Percentiles rank a stretch among this genome's conserved stretches.
Conservation (phyloP, 2,329 filamentous ascomycete genomes). For the Ceratocystis cubensis region DNA sequence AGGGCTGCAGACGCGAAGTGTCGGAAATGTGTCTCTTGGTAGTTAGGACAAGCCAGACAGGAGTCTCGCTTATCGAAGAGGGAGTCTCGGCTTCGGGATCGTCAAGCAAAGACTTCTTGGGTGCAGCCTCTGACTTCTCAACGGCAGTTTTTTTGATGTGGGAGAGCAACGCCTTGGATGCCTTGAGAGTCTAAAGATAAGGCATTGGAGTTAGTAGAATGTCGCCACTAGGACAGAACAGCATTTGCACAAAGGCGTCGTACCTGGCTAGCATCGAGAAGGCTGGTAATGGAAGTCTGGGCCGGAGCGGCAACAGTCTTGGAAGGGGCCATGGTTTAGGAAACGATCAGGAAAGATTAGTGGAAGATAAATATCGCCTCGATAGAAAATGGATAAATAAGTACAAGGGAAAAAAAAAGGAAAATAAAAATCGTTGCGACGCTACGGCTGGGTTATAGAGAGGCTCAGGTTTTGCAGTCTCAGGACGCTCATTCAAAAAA, state of each 20-base stretch:
- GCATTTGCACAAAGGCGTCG: not conserved
- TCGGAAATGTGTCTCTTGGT: slow-evolving; percentile 57
- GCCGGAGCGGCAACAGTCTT: slow-evolving; percentile 16
- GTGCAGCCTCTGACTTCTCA: slow-evolving; percentile 33
- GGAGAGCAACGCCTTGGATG: slow-evolving; percentile 48
- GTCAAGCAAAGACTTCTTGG: slow-evolving; percentile 45
- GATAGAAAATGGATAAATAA: not conserved
- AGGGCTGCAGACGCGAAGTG: slow-evolving; percentile 67
- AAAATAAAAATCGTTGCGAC: not conserved
- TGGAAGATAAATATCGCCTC: not conserved
- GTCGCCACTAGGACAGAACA: not conserved
- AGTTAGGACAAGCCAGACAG: slow-evolving; percentile 50
- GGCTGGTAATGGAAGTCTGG: slow-evolving; percentile 10
- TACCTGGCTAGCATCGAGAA: slow-evolving; percentile 18
- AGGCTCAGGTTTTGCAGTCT: not conserved
- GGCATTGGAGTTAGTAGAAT: not conserved
- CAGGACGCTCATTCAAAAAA: not conserved
- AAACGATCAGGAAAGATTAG: slow-evolving; percentile 5
- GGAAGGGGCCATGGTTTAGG: slow-evolving; percentile 16
- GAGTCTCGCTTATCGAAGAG: slow-evolving; percentile 33
- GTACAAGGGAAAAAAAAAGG: not conserved
- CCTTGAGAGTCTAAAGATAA: slow-evolving; percentile 42
- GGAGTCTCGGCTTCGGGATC: slow-evolving; percentile 30
- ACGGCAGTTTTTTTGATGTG: slow-evolving; percentile 48
- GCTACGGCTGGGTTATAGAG: not conserved